These are phyloP conservation scores for Styphnolobium japonicum DNA, from an alignment of 306 rosid genomes.

Conservation along the genomic window DNA sequence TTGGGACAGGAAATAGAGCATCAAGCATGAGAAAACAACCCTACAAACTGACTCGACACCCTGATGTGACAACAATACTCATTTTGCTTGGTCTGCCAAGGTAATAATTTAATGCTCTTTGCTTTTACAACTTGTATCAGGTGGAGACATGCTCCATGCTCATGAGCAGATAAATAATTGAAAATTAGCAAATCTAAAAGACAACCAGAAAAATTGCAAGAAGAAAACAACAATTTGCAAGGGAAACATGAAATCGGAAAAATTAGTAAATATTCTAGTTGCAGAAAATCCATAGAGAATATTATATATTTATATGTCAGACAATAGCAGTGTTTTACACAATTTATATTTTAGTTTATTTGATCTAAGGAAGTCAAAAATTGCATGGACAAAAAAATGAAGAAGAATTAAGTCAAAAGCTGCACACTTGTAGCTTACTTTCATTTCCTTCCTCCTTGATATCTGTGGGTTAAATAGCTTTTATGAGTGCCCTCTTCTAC, in stretches of 20 bases:
- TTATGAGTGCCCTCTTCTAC: background rate
- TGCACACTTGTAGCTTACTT: background rate
- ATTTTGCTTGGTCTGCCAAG: constrained; percentile 77
- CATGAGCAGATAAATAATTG: background rate
- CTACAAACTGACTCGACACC: constrained; percentile 64
- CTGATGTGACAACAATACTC: constrained; percentile 73
- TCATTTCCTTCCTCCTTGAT: background rate
- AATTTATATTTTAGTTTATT: background rate
- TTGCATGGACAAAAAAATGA: background rate
- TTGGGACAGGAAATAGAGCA: constrained; percentile 40
- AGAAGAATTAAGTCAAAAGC: background rate
- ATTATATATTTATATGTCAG: background rate
- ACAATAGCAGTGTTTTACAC: background rate
- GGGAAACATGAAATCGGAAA: background rate
- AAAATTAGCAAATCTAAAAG: background rate
- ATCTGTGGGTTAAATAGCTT: background rate
- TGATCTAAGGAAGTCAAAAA: constrained; percentile 3
- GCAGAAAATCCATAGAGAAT: background rate
- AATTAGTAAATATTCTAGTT: background rate
- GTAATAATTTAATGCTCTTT: constrained; percentile 35
- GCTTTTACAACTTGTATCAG: constrained; percentile 15
- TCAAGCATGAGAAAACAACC: constrained; percentile 41
- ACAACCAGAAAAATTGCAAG: background rate
- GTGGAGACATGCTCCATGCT: background rate
- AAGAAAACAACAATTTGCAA: background rate